Conservation (phyloP, 2,329 filamentous ascomycete species). For the Metarhizium rileyi region DNA sequence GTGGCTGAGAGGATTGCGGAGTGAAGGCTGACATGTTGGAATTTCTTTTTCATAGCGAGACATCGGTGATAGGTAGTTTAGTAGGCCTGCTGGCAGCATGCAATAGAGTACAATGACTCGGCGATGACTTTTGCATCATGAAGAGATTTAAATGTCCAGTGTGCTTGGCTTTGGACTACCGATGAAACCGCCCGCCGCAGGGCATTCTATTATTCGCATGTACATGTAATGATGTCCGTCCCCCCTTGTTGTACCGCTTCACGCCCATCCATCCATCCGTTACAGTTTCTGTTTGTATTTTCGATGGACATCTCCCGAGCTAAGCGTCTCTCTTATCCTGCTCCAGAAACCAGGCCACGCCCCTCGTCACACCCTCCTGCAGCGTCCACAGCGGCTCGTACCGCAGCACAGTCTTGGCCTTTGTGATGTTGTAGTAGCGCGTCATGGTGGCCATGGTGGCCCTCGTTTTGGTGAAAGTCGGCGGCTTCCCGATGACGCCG, state of each 20-base stretch:
- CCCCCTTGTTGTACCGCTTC: no score
- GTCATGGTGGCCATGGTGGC: slow-evolving; percentile 64
- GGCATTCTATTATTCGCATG: no score
- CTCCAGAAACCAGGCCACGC: slow-evolving; percentile 45
- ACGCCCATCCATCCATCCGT: no score
- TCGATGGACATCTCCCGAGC: no score
- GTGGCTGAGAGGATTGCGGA: background rate
- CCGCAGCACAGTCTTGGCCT: slow-evolving; percentile 61
- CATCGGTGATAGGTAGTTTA: slow-evolving; percentile 4
- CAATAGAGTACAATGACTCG: background rate
- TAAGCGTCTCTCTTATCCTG: slow-evolving; percentile 30
- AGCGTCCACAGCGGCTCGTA: slow-evolving; percentile 59
- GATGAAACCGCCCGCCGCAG: no score
- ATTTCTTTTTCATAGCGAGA: slow-evolving; percentile 1
- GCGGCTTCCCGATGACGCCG: slow-evolving; percentile 37
- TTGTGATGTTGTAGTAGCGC: slow-evolving; percentile 67
- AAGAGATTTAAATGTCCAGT: background rate
- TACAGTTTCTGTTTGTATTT: no score
- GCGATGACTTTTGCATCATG: background rate
- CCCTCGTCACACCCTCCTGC: slow-evolving; percentile 50
- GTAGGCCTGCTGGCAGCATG: background rate
- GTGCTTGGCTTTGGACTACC: background rate
- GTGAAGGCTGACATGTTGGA: background rate
- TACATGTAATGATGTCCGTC: no score
- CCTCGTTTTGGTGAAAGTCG: slow-evolving; percentile 49